Base-by-base conservation (phyloP, 192 early-diverging fungal genomes). In the Polychytrium aggregatum region DNA sequence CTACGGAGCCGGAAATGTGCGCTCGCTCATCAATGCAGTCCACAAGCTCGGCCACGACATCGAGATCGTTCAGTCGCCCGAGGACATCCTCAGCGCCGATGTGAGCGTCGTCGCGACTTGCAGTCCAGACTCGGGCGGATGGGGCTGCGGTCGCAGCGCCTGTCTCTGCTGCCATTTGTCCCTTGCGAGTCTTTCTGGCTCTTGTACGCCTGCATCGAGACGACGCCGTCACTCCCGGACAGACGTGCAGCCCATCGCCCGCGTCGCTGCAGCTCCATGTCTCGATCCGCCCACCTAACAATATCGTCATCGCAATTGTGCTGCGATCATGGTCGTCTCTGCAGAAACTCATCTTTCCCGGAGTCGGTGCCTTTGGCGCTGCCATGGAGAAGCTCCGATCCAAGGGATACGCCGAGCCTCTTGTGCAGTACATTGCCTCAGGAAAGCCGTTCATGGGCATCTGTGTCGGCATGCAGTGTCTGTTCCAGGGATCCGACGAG, bases 1-100 rank as follows among this genome's bases (percentile, higher is more conserved):
- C 76, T 99, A 99, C 71, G 97, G 97, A 21, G 96, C 97, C n/a
- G 97, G 97, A 25, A 99, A 99, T 64, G 92, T 99, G 40, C 88
- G 92, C 43, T 91, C 87, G 47, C 71, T 99, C 45, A 74, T 92
- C 44, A 99, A 99, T 50, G 94, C 94, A 0, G 86, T 99, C 41
- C 72, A 83, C 48, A 66, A 78, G 53, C 73, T 96, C n/a, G 97
- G 94, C 20, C 83, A 85, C 63, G 74, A 81, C 18, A 84, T 99
- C 44, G 71, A 81, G 39, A 71, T 63, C 46, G 85, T 97, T 35
- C 67, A 81, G 27, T 66, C 74, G 5, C 68, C 81, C 25, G 70
- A 66, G 7, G 97, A 99, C 62, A 83, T 99, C 63, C 70, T 62
- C 34, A 84, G 84, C 46, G 97, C 97, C 21, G 86, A 97, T 42